phyloP scores from a whole-genome alignment of 2,329 filamentous ascomycete genomes.

The Aspergillus tamarii region DNA sequence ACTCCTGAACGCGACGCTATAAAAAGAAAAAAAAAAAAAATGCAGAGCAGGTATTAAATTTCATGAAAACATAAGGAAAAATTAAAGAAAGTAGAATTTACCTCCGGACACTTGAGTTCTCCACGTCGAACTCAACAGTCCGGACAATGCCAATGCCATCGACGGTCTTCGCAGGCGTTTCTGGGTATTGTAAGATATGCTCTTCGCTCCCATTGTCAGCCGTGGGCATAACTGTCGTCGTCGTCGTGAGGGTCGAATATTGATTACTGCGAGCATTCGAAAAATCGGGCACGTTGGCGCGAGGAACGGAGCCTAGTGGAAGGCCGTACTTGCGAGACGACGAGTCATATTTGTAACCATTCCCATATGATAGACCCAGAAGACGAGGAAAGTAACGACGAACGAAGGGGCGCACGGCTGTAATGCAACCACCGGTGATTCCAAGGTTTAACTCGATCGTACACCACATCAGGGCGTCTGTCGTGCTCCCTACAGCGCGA shows the following conservation, averaged over 20 bases:
- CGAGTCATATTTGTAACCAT: slow-evolving; percentile 12
- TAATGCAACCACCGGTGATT: slow-evolving; percentile 33
- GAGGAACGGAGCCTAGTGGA: slow-evolving; percentile 27
- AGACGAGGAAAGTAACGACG: slow-evolving; percentile 32
- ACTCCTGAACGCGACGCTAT: background rate
- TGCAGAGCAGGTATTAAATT: background rate
- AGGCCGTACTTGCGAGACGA: slow-evolving; percentile 25
- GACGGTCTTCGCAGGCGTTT: background rate
- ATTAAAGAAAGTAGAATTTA: background rate
- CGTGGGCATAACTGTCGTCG: slow-evolving; percentile 10
- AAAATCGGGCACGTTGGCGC: slow-evolving; percentile 23
- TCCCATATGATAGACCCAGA: slow-evolving; percentile 27
- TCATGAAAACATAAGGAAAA: background rate
- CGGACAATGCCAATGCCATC: slow-evolving; percentile 25
- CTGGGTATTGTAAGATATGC: slow-evolving; percentile 22
- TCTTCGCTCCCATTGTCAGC: slow-evolving; percentile 30
- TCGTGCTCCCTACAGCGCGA: slow-evolving; percentile 24
- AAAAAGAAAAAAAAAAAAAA: background rate
- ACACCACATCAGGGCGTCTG: slow-evolving; percentile 31
- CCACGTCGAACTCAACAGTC: slow-evolving; percentile 32
- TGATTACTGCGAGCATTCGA: slow-evolving; percentile 18
- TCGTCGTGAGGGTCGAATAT: slow-evolving; percentile 25
- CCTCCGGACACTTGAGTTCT: slow-evolving; percentile 17
- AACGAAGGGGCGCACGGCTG: slow-evolving; percentile 33
- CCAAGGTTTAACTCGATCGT: slow-evolving; percentile 34